Percentiles rank a stretch among this genome's conserved stretches.
Evolutionary conservation across 805 yeast species (phyloP).

Genomic region (Zygoascus ofunaensis): DNA sequence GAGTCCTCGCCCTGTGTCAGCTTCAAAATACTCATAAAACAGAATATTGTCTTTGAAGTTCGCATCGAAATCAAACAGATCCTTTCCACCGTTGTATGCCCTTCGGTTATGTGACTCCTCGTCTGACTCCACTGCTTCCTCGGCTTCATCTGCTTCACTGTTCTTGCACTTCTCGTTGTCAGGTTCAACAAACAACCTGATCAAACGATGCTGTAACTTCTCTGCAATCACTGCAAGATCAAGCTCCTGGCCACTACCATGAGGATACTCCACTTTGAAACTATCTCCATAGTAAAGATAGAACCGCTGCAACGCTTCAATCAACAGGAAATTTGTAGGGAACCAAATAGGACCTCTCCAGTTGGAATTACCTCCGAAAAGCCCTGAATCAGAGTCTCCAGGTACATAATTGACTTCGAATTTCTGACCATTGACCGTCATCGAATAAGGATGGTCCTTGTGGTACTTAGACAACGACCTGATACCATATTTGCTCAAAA

Average conservation of each 20-base stretch:
- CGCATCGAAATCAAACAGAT: conserved; percentile 47
- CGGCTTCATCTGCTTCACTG: conserved; percentile 14
- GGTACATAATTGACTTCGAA: conserved; percentile 69
- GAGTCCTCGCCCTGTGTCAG: conserved; percentile 87
- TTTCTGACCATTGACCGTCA: conserved; percentile 69
- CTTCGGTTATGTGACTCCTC: conserved; percentile 37
- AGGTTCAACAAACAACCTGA: conserved; percentile 65
- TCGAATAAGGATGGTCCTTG: conserved; percentile 71
- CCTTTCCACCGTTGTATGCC: conserved; percentile 60
- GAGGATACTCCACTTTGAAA: conserved; percentile 80
- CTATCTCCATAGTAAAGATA: conserved; percentile 81
- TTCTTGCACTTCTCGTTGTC: conserved; percentile 26
- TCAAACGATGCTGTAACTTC: conserved; percentile 77
- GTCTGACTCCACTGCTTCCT: conserved; percentile 4
- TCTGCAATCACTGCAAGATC: conserved; percentile 87
- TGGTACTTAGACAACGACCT: conserved; percentile 83
- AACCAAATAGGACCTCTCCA: conserved; percentile 99
- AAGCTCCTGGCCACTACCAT: conserved; percentile 64
- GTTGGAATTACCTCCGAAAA: conserved; percentile 94
- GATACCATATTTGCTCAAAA: conserved; percentile 75
- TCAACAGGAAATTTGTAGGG: conserved; percentile 77
- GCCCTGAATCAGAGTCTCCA: conserved; percentile 84
- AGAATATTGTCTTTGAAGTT: conserved; percentile 66
- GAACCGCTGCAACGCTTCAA: conserved; percentile 81
- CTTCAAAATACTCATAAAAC: conserved; percentile 84